phyloP scores from a whole-genome alignment of 2,329 filamentous ascomycete genomes.

The Beauveria bassiana region DNA sequence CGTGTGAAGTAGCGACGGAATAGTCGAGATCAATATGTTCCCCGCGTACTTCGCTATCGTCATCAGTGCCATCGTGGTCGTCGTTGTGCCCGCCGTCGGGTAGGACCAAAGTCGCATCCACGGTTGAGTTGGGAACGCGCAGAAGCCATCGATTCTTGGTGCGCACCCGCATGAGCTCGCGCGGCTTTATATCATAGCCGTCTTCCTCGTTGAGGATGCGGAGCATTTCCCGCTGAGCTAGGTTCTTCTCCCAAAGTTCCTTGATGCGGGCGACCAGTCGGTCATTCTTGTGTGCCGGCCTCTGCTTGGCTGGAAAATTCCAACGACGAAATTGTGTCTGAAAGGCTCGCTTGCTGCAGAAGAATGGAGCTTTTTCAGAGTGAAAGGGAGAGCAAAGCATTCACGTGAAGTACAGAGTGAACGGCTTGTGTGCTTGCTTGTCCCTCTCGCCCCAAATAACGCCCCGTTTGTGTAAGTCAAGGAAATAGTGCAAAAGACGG shows the following conservation, averaged over 20 bases:
- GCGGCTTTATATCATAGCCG: conserved; percentile 64
- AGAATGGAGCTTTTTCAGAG: conserved; percentile 7
- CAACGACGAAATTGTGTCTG: conserved; percentile 71
- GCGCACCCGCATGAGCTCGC: conserved; percentile 63
- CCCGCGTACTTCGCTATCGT: not conserved
- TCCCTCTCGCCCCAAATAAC: conserved; percentile 1
- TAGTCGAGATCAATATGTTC: not conserved
- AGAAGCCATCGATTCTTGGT: conserved; percentile 61
- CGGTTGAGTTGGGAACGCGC: conserved; percentile 46
- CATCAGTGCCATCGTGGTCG: conserved; percentile 6
- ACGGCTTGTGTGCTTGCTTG: not conserved
- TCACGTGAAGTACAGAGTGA: not conserved
- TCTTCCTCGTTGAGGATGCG: conserved; percentile 58
- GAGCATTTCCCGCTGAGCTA: conserved; percentile 66
- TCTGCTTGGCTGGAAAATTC: conserved; percentile 70
- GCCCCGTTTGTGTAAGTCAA: conserved; percentile 15
- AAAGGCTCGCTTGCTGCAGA: conserved; percentile 62
- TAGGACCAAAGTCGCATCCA: conserved; percentile 31
- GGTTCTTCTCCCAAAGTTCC: conserved; percentile 71
- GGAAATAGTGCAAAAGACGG: not conserved
- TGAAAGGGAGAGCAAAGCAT: conserved; percentile 1
- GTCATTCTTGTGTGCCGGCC: conserved; percentile 62
- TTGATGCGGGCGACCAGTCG: conserved; percentile 61
- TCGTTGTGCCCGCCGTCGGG: conserved; percentile 19
- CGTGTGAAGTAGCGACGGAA: not conserved